phyloP scores from a whole-genome alignment of 2,329 filamentous ascomycete genomes.

The Fusarium vanettenii region DNA sequence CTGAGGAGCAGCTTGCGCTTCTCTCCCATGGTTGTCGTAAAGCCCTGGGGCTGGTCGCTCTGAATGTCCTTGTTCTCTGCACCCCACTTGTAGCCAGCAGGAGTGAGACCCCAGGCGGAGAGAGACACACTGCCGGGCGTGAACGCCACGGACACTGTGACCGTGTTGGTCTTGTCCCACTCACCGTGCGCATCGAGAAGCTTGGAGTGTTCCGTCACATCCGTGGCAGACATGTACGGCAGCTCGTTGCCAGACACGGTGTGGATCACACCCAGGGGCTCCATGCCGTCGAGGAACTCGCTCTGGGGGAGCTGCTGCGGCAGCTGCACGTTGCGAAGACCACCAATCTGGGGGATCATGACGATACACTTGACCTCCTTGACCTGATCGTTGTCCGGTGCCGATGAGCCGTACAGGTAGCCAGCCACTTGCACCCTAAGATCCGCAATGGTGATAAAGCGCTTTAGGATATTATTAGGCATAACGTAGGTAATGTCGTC shows the following conservation, averaged over 20 bases:
- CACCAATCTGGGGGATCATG: conserved; percentile 97
- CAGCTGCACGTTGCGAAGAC: conserved; percentile 89
- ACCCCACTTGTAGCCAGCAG: conserved; percentile 95
- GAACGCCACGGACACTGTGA: conserved; percentile 96
- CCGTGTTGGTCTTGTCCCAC: conserved; percentile 82
- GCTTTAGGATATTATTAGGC: conserved; percentile 98
- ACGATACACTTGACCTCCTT: conserved; percentile 98
- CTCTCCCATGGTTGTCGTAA: conserved; percentile 90
- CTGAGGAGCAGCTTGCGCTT: conserved; percentile 95
- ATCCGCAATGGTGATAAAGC: conserved; percentile 97
- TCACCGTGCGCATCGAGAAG: conserved; percentile 82
- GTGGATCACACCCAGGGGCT: conserved; percentile 94
- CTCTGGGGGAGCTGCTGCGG: conserved; percentile 92
- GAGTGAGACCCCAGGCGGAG: conserved; percentile 92
- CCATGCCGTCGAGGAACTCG: conserved; percentile 86
- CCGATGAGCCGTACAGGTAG: conserved; percentile 93
- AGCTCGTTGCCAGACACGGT: conserved; percentile 95
- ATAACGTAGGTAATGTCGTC: conserved; percentile 97
- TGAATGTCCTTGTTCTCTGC: conserved; percentile 93
- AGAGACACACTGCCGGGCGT: conserved; percentile 96
- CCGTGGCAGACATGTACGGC: conserved; percentile 93
- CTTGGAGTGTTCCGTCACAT: conserved; percentile 93
- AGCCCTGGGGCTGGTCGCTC: conserved; percentile 94
- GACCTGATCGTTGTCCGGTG: conserved; percentile 93
- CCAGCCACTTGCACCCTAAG: conserved; percentile 96